These are phyloP conservation scores for Zymoseptoria tritici DNA, from an alignment of 2,329 filamentous ascomycete species.

Conservation along the genomic window DNA sequence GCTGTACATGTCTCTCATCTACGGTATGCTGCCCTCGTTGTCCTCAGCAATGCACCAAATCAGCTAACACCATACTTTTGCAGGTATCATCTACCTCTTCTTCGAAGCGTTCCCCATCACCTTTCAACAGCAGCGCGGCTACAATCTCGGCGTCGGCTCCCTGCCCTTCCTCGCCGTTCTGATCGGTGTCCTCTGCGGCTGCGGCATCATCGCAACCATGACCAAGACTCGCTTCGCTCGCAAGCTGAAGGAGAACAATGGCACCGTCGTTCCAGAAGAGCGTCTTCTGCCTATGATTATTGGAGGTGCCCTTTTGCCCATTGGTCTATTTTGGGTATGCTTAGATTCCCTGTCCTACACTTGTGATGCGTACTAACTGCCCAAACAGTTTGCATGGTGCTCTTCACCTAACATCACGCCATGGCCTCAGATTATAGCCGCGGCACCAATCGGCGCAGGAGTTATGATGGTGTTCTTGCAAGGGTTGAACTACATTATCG, in stretches of 20 bases:
- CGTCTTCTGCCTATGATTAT: conserved; percentile 40
- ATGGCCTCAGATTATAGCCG: conserved; percentile 35
- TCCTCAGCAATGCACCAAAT: too few relatives aligned
- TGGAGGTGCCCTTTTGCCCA: conserved; percentile 35
- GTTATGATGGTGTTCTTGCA: conserved; percentile 34
- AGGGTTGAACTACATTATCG: conserved; percentile 34
- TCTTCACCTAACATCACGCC: conserved; percentile 25
- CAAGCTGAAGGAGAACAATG: conserved; percentile 9
- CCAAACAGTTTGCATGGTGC: conserved; percentile 24
- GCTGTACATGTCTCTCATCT: conserved; percentile 27
- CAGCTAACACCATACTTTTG: too few relatives aligned
- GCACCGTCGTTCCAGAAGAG: conserved; percentile 34
- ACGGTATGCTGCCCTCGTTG: too few relatives aligned
- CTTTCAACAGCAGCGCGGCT: conserved; percentile 22
- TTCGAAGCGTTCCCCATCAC: conserved; percentile 27
- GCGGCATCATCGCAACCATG: conserved; percentile 13
- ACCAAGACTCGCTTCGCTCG: conserved; percentile 19
- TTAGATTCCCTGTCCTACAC: neutral
- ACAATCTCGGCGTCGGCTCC: conserved; percentile 18
- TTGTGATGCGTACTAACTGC: neutral
- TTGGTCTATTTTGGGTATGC: conserved; percentile 37
- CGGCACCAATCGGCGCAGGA: conserved; percentile 31
- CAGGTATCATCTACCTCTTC: conserved; percentile 23
- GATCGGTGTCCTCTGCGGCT: conserved; percentile 20
- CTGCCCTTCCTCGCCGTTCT: conserved; percentile 22